These are phyloP conservation scores for Ascochyta koolunga DNA, from an alignment of 2,329 filamentous ascomycete species.

Conservation along the genomic window DNA sequence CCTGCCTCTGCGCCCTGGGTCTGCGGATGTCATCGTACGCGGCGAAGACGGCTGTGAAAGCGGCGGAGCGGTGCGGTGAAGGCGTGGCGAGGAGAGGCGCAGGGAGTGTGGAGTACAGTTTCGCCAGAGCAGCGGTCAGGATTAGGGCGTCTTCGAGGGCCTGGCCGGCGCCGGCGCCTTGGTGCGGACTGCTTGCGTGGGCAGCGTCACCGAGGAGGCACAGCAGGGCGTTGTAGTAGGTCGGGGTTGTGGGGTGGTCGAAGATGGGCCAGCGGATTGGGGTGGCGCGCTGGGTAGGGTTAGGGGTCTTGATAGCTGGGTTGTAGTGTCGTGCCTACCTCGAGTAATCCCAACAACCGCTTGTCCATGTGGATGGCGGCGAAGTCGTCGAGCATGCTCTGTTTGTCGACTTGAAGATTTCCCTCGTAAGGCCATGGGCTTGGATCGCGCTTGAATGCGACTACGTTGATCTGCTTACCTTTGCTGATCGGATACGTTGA, in stretches of 20 bases:
- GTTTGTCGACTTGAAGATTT: slow-evolving; percentile 15
- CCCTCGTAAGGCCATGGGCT: slow-evolving; percentile 17
- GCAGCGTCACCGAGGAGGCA: slow-evolving; percentile 34
- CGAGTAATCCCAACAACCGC: slow-evolving; percentile 19
- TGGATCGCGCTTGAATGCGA: slow-evolving; percentile 28
- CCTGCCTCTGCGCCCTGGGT: slow-evolving; percentile 26
- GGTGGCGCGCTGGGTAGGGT: not conserved
- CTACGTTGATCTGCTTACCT: slow-evolving; percentile 26
- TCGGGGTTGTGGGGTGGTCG: slow-evolving; percentile 26
- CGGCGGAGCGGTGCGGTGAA: not conserved
- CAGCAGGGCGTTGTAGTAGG: slow-evolving; percentile 24
- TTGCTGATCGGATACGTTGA: slow-evolving; percentile 29
- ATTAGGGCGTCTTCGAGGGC: slow-evolving; percentile 35
- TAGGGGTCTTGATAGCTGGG: too few relatives aligned
- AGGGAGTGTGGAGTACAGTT: not conserved
- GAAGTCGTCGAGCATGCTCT: slow-evolving; percentile 32
- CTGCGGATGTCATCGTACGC: slow-evolving; percentile 29
- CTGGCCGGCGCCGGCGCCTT: slow-evolving; percentile 33
- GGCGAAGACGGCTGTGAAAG: slow-evolving; percentile 19
- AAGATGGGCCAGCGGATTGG: slow-evolving; percentile 30
- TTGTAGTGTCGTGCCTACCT: not conserved
- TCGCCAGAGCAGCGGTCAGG: slow-evolving; percentile 22
- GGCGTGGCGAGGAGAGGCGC: not conserved
- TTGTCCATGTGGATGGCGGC: slow-evolving; percentile 8
- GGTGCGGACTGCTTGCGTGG: slow-evolving; percentile 29